A percentile compares a stretch with the other conserved stretches of the same genome.
These are phyloP conservation scores for Kodamaea sagamina DNA, from an alignment of 805 yeast species.

Conservation along the genomic window DNA sequence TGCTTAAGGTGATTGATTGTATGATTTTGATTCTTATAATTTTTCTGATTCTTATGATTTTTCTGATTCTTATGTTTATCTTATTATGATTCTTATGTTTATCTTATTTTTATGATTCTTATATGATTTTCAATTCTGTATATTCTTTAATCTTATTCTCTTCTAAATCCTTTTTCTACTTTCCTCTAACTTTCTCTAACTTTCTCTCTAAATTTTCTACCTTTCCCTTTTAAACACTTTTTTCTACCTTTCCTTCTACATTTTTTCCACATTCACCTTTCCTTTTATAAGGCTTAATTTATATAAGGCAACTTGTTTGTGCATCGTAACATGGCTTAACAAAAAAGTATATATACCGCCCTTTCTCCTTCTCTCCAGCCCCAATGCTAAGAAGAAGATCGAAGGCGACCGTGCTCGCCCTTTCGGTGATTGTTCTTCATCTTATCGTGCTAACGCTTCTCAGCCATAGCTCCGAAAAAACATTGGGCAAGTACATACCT, in stretches of 20 bases:
- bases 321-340: slow-evolving; percentile 4
- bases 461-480: slow-evolving; percentile 8
- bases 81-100: too few relatives aligned
- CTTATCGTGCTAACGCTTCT: slow-evolving; percentile 13
- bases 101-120: too few relatives aligned
- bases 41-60: background rate
- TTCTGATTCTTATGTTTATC: background rate
- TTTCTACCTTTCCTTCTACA: too few relatives aligned
- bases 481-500: background rate
- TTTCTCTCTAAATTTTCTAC: too few relatives aligned
- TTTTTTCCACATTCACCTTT: too few relatives aligned
- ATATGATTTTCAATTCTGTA: too few relatives aligned
- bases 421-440: slow-evolving; percentile 13
- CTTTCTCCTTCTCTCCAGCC: too few relatives aligned
- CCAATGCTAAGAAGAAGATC: slow-evolving; percentile 15
- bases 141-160: too few relatives aligned
- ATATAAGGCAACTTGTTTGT: background rate
- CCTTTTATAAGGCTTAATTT: background rate
- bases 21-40: too few relatives aligned
- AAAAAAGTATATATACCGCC: background rate
- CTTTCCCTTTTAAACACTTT: background rate
- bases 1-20: too few relatives aligned
- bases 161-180: too few relatives aligned
- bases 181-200: too few relatives aligned
- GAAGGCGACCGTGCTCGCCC: slow-evolving; percentile 8